These are phyloP conservation scores for Boletus barrowsii DNA, from an alignment of 768 basidiomycete species.

Conservation along the genomic window DNA sequence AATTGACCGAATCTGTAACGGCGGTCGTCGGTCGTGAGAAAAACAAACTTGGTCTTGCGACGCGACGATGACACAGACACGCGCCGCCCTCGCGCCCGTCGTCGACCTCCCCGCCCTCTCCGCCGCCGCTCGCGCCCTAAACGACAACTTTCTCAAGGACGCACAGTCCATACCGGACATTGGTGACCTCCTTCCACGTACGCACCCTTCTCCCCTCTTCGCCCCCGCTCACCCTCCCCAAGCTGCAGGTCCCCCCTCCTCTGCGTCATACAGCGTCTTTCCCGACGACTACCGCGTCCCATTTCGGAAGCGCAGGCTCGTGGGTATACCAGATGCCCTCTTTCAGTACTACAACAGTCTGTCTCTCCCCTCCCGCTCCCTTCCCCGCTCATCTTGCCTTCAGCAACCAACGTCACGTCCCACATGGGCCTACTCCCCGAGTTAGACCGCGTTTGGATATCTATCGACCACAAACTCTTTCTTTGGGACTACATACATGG, in stretches of 20 bases:
- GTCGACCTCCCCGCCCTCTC: slow-evolving; percentile 64
- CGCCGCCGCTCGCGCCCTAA: slow-evolving; percentile 62
- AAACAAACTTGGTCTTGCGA: not conserved
- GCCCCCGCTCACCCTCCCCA: slow-evolving; percentile 9
- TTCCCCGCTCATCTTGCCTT: slow-evolving; percentile 13
- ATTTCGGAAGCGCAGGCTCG: slow-evolving; percentile 72
- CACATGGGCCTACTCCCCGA: slow-evolving; percentile 92
- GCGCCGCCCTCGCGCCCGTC: slow-evolving; percentile 13
- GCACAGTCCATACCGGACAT: slow-evolving; percentile 72
- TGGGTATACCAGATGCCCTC: slow-evolving; percentile 74
- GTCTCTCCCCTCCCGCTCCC: slow-evolving; percentile 20
- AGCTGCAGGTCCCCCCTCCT: slow-evolving; percentile 66
- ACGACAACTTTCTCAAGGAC: slow-evolving; percentile 71
- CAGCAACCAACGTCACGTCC: slow-evolving; percentile 66
- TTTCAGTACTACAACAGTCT: slow-evolving; percentile 77
- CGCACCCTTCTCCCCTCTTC: not conserved
- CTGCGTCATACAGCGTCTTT: slow-evolving; percentile 75
- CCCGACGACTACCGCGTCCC: slow-evolving; percentile 77
- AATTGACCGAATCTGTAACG: slow-evolving; percentile 39
- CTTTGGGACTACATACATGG: slow-evolving; percentile 96
- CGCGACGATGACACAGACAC: slow-evolving; percentile 19
- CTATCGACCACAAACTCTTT: slow-evolving; percentile 90
- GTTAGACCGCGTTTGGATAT: slow-evolving; percentile 93
- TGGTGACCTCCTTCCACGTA: slow-evolving; percentile 66
- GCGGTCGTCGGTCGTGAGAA: slow-evolving; percentile 88